Base-by-base conservation (phyloP, 805 yeast genomes). In the Candida boleticola region DNA sequence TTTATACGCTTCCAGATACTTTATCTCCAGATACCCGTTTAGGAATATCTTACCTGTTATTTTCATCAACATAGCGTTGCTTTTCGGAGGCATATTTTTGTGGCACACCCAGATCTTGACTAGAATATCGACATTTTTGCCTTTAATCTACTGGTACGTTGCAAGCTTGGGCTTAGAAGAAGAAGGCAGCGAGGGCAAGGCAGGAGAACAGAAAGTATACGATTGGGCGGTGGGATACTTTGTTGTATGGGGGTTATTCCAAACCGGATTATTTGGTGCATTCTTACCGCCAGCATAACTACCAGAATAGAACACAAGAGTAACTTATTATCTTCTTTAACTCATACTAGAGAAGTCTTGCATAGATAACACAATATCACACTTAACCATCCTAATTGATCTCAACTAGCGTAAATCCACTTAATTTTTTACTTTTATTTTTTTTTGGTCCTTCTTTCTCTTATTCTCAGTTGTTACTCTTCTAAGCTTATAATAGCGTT, bases 81-180 rank as follows among this genome's bases (percentile, higher is more conserved):
- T 82, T 2, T 37, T 78, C 3, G 65, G 85, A 4, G 79, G 82
- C 4, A 21, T 79, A 1, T 66, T 80, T 26, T 66, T 80, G 39
- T 87, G 93, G 79, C 90, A 92, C 60, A 86, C 84, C 29, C 99
- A 92, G 60, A 89, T 90, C 27, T 70, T 92, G 43, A 88, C 85
- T 30, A 72, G 99, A 41, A 76, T 90, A 3, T 77, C 84, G 9
- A 76, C 92, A 4, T 87, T 89, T 56, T 60, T 86, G 26, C 97
- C 97, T 0, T 55, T 86, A 6, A 77, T 80, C 42, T 75, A 80
- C 50, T 87, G 96, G 95, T 82, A 80, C 56, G 52, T 83, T 21
- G 78, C 85, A 4, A 68, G 68, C 20, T 32, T 49, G 14, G 41
- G 19, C 6, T 11, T 14, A 43, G 40, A 40, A 39, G 26, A 31